phyloP scores from a whole-genome alignment of 371 early-diverging fungal species.

The Mortierella sp. region DNA sequence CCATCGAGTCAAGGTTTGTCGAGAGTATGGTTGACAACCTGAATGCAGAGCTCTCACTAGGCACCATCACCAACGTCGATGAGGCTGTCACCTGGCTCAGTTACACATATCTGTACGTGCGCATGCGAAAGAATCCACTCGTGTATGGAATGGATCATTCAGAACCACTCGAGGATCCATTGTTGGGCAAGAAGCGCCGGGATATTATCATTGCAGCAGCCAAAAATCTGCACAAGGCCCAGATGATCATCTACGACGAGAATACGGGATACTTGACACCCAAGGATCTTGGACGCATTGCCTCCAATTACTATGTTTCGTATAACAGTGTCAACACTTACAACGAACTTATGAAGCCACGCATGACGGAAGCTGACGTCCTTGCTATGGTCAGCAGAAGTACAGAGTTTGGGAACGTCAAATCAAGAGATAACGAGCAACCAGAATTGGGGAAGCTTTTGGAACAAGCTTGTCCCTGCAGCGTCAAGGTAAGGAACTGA shows the following conservation, averaged over 20 bases:
- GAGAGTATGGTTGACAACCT: constrained; percentile 89
- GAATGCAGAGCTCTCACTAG: constrained; percentile 98
- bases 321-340: constrained; percentile 92
- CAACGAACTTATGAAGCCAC: constrained; percentile 92
- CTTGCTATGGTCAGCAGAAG: constrained; percentile 91
- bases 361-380: constrained; percentile 92
- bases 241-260: constrained; percentile 92
- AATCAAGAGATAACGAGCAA: constrained; percentile 96
- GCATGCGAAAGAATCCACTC: constrained; percentile 92
- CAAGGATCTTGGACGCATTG: constrained; percentile 96
- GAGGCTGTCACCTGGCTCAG: constrained; percentile 98
- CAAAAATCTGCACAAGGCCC: constrained; percentile 83
- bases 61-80: constrained; percentile 88
- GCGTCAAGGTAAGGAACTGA: constrained; percentile 87
- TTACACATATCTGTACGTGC: constrained; percentile 96
- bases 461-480: constrained; percentile 97
- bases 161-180: constrained; percentile 86
- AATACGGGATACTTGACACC: constrained; percentile 88
- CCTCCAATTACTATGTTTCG: constrained; percentile 94
- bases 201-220: constrained; percentile 94
- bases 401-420: constrained; percentile 95
- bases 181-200: constrained; percentile 84
- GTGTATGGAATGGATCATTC: constrained; percentile 88
- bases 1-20: constrained; percentile 98
- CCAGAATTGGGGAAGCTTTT: constrained; percentile 90